Percentiles rank a stretch among this genome's conserved stretches.
Evolutionary conservation across 2,329 filamentous ascomycete species (phyloP).

Genomic region (Cercospora sp.): DNA sequence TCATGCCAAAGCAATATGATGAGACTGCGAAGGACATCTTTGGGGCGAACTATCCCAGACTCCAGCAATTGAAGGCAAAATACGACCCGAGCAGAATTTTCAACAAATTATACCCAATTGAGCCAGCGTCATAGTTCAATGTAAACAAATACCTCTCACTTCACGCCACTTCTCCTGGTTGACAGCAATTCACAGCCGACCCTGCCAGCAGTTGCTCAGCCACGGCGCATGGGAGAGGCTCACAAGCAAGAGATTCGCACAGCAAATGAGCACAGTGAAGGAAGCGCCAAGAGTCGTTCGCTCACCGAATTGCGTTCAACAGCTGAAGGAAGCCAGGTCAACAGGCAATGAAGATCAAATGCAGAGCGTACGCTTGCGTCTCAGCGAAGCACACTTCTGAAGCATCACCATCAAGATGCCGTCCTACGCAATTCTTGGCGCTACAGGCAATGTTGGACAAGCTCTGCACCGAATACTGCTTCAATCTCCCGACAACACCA

Average conservation of each 20-base stretch:
- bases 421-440: constrained; percentile 29
- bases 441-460: constrained; percentile 47
- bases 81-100: neutral
- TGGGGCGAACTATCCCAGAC: neutral
- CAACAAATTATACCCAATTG: constrained; percentile 1
- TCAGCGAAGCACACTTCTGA: neutral
- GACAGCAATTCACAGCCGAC: neutral
- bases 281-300: neutral
- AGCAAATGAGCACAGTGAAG: neutral
- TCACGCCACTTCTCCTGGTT: neutral
- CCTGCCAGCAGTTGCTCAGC: neutral
- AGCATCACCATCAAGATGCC: constrained; percentile 17
- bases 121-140: neutral
- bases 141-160: neutral
- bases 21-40: neutral
- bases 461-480: constrained; percentile 47
- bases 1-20: neutral
- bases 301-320: neutral
- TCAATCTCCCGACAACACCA: constrained; percentile 31
- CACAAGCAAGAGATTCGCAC: neutral
- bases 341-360: neutral
- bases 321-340: neutral
- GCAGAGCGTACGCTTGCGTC: neutral
- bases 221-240: neutral
- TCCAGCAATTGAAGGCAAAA: constrained; percentile 1